A percentile compares a stretch with the other conserved stretches of the same genome.
phyloP scores from a whole-genome alignment of 805 yeast genomes.

The Yamadazyma kitorensis region DNA sequence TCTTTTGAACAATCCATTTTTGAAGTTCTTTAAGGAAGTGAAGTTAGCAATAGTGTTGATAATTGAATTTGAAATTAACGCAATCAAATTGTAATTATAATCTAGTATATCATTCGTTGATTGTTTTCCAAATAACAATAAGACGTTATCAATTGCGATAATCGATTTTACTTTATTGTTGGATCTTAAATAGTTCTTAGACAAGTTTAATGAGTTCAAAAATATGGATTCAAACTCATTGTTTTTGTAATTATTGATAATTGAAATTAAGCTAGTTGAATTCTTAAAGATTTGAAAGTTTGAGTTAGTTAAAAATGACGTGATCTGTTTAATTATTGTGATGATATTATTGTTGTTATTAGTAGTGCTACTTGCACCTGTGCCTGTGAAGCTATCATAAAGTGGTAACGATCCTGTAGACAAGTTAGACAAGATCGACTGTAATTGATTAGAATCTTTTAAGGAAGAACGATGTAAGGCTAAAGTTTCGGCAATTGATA shows the following conservation, averaged over 20 bases:
- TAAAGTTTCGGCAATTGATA: conserved; percentile 59
- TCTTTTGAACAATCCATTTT: conserved; percentile 18
- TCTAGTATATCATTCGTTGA: conserved; percentile 7
- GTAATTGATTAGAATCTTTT: conserved; percentile 24
- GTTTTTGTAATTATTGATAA: conserved; percentile 11
- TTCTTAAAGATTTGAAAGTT: conserved; percentile 15
- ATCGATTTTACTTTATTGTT: conserved; percentile 10
- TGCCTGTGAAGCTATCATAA: too few relatives aligned
- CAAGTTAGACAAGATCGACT: conserved; percentile 10
- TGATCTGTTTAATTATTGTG: conserved; percentile 12
- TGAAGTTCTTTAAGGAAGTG: conserved; percentile 18
- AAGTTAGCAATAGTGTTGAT: conserved; percentile 24
- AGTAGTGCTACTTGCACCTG: too few relatives aligned
- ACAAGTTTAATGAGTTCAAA: conserved; percentile 11
- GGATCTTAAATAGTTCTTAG: conserved; percentile 11
- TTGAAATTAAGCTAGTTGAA: conserved; percentile 13
- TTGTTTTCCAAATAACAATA: conserved; percentile 12
- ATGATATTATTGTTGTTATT: conserved; percentile 6
- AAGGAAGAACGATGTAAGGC: conserved; percentile 52
- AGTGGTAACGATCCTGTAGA: too few relatives aligned
- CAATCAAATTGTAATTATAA: conserved; percentile 12
- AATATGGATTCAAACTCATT: conserved; percentile 10
- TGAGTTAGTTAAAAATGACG: conserved; percentile 13
- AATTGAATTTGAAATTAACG: conserved; percentile 17
- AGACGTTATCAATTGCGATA: conserved; percentile 13